These are phyloP conservation scores for Camellia japonica DNA, from an alignment of 148 eudicot genomes.

Conservation along the genomic window DNA sequence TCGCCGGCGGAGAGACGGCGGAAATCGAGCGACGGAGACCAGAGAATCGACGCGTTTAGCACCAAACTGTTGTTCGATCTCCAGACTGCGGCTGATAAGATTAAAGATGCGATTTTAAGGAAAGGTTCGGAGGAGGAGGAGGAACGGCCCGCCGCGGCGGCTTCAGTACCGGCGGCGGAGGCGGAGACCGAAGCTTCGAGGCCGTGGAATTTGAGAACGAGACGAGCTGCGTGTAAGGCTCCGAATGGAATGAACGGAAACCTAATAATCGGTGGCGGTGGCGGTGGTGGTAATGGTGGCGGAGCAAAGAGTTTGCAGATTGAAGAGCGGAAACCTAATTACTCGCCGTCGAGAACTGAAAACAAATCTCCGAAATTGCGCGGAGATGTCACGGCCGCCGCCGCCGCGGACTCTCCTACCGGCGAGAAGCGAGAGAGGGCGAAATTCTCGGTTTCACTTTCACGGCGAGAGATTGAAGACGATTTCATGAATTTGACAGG, in stretches of 20 bases:
- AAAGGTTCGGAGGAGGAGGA: slow-evolving; percentile 26
- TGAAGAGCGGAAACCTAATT: slow-evolving; percentile 24
- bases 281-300: slow-evolving; percentile 6
- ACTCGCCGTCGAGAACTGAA: slow-evolving; percentile 26
- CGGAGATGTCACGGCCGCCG: not conserved
- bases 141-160: slow-evolving; percentile 14
- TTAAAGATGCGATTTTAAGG: slow-evolving; percentile 44
- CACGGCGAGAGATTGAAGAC: slow-evolving; percentile 39
- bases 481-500: slow-evolving; percentile 42
- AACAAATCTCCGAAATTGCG: slow-evolving; percentile 28
- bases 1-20: slow-evolving; percentile 8
- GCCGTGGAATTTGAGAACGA: slow-evolving; percentile 76
- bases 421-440: slow-evolving; percentile 29
- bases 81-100: slow-evolving; percentile 48
- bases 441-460: slow-evolving; percentile 38
- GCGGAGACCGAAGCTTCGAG: slow-evolving; percentile 17
- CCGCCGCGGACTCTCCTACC: slow-evolving; percentile 14
- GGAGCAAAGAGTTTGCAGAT: slow-evolving; percentile 17
- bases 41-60: slow-evolving; percentile 53
- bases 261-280: not conserved
- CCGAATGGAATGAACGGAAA: slow-evolving; percentile 21
- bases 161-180: not conserved
- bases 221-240: slow-evolving; percentile 53
- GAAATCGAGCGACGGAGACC: slow-evolving; percentile 21
- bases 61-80: slow-evolving; percentile 63